Base-by-base conservation (phyloP, 805 yeast species). In the Wickerhamiella allomyrinae region DNA sequence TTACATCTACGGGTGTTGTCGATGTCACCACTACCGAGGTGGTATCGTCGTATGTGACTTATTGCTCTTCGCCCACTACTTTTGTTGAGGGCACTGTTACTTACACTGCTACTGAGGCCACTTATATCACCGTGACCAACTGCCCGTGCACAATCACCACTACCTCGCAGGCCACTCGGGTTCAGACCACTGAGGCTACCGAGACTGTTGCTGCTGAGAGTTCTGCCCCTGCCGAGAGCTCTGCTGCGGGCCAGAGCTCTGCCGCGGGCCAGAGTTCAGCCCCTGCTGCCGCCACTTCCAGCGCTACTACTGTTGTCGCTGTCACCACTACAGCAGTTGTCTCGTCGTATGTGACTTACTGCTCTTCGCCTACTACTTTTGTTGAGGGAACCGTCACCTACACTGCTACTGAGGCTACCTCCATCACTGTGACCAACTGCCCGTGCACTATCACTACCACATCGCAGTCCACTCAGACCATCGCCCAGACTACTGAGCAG, bases 51-150 rank as follows among this genome's bases (percentile, higher is more conserved):
- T 41, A 31, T 23, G 37, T 34, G 10, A 41, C 44, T 15, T 25
- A 25, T 33, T 34, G 39, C 37, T 36, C 43, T 20, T 19, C 15
- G n/a, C 34, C 43, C n/a, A 40, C 43, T 11, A 34, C 31, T 14
- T 20, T 40, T 17, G 21, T 29, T 6, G 33, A 40, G 14, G 77
- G 77, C 72, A 46, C 46, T 42, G 47, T 46, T 17, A 29, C 89
- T 59, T 71, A 74, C 74, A 74, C 54, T 15, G 46, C 41, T 11
- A 46, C 46, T 11, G 49, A 34, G 20, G 37, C 49, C 15, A 43
- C 49, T 20, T 38, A 41, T 7, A 29, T 46, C 14, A 41, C 44
- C 8, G 43, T 46, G 7, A 42, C 44, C 5, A 41, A 46, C 37
- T 43, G 49, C 37, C 46, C 49, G 3, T 46, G 43, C 42, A 44